Percentiles rank a stretch among this genome's conserved stretches.
phyloP scores from a whole-genome alignment of 345 rosid genomes.

The Sonneratia caseolaris region DNA sequence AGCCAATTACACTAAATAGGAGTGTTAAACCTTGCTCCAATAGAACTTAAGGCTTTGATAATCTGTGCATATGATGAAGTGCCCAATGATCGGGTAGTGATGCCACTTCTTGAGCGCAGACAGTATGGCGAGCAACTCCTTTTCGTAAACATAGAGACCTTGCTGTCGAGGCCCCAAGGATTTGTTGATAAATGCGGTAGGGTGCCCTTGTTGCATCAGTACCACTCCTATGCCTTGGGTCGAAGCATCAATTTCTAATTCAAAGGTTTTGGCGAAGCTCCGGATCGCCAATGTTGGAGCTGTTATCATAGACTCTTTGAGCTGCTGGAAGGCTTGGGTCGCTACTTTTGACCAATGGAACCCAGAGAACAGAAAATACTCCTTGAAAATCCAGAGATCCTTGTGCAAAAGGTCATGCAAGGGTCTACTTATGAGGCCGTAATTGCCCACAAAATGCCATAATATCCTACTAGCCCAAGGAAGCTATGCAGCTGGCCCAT shows the following conservation, averaged over 20 bases:
- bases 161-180: background rate
- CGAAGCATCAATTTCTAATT: background rate
- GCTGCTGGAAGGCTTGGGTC: too few relatives aligned
- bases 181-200: background rate
- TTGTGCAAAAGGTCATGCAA: too few relatives aligned
- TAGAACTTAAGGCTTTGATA: background rate
- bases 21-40: background rate
- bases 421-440: too few relatives aligned
- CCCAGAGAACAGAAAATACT: too few relatives aligned
- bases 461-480: background rate
- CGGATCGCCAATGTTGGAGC: too few relatives aligned
- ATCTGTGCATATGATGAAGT: background rate
- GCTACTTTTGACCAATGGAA: too few relatives aligned
- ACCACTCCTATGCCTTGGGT: background rate
- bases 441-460: background rate
- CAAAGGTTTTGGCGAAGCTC: too few relatives aligned
- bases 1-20: background rate
- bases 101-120: background rate
- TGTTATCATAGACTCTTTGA: too few relatives aligned
- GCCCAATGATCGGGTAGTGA: background rate
- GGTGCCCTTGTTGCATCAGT: background rate
- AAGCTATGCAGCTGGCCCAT: background rate
- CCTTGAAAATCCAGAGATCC: too few relatives aligned
- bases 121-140: background rate
- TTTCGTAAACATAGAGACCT: background rate